phyloP scores from a whole-genome alignment of 495 filamentous ascomycete genomes.

The Penicillium odoratum region DNA sequence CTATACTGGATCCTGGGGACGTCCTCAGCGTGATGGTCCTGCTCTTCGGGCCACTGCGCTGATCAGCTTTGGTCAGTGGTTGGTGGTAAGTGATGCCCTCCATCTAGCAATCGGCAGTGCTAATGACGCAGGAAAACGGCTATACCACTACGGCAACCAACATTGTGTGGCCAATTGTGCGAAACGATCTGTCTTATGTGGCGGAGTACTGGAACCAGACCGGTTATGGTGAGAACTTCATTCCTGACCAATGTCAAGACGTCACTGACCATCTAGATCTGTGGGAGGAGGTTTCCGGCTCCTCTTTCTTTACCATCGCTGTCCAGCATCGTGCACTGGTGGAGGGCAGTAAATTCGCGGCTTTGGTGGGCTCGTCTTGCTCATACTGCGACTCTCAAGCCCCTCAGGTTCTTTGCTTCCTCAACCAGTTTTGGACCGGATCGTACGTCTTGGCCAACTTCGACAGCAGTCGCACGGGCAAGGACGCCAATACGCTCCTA shows the following conservation, averaged over 20 bases:
- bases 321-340: constrained; percentile 58
- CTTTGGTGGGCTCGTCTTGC: constrained; percentile 40
- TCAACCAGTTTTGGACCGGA: constrained; percentile 66
- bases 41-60: constrained; percentile 41
- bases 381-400: constrained; percentile 54
- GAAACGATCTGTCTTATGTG: constrained; percentile 63
- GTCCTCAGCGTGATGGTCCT: constrained; percentile 64
- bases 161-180: constrained; percentile 55
- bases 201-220: constrained; percentile 66
- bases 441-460: constrained; percentile 57
- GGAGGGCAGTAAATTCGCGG: constrained; percentile 59
- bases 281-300: constrained; percentile 70
- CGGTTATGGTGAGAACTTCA: constrained; percentile 46
- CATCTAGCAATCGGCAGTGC: background rate
- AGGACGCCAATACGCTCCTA: constrained; percentile 64
- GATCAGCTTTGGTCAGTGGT: constrained; percentile 36
- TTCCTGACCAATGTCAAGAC: background rate
- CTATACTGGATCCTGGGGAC: constrained; percentile 59
- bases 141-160: constrained; percentile 30
- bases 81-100: constrained; percentile 28
- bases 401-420: constrained; percentile 59
- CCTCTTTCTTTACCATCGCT: constrained; percentile 62
- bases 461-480: constrained; percentile 52
- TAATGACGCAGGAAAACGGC: constrained; percentile 26
- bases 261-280: constrained; percentile 45